Base-by-base conservation (phyloP, 2,329 filamentous ascomycete genomes). In the Lecanicillium sp. region DNA sequence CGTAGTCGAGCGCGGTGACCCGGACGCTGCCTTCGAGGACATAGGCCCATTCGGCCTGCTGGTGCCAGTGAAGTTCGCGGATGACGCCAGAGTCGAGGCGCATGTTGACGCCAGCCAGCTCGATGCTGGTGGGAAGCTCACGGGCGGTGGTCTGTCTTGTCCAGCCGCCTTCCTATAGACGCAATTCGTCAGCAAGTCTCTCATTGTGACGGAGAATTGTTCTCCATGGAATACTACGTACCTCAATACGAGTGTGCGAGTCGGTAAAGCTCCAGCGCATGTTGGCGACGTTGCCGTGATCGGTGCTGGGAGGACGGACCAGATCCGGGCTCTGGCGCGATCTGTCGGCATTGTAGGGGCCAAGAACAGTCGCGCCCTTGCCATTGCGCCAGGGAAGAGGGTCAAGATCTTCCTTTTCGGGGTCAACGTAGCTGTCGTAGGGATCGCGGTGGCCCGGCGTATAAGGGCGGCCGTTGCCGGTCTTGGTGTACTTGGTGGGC, bases 41-140 rank as follows among this genome's bases (percentile, higher is more conserved):
- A 45, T 83, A 86, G 0, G 80, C 80, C 83, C 83, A 87, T 53
- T 88, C 83, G 28, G 80, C 82, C 55, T 85, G 80, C 49, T 83
- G 85, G 65, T 88, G 83, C 83, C 83, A 88, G 54, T 88, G 83
- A 8, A 88, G 67, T 56, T 88, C 83, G 19, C 83, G 79, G 48
- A 85, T 85, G 22, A 80, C 83, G 27, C 82, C 81, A 45, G 75
- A 63, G 29, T 80, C 82, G 3, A 88, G 73, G 9, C 83, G 74
- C 83, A 88, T 88, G 56, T 88, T 85, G 39, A 87, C 83, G 29
- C 79, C 78, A 3, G 83, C 83, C 32, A 88, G 70, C 53, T 86
- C 80, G n/a, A 75, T 68, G 48, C 77, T 82, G 7, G 72, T 72
- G 22, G 73, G 69, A 3, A 85, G 66, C 58, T 83, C 78, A 22